These are phyloP conservation scores for Gymnopus androsaceus DNA, from an alignment of 1,284 basidiomycete species.

Conservation along the genomic window DNA sequence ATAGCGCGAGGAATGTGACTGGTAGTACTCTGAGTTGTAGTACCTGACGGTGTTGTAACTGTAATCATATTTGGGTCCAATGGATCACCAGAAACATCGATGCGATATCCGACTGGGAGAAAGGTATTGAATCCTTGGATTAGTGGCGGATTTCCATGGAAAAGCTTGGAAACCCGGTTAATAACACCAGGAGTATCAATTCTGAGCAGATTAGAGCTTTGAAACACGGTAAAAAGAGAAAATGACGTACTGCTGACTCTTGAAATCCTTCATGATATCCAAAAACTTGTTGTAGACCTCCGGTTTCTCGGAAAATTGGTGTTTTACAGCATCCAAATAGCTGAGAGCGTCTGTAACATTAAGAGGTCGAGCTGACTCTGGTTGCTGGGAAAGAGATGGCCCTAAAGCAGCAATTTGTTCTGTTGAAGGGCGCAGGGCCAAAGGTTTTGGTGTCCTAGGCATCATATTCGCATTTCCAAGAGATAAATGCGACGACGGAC, in stretches of 20 bases:
- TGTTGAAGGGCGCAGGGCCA: conserved; percentile 35
- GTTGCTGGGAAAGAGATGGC: conserved; percentile 22
- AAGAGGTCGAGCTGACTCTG: conserved; percentile 51
- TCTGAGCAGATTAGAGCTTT: conserved; percentile 42
- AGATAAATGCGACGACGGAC: conserved; percentile 12
- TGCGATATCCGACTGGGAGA: conserved; percentile 94
- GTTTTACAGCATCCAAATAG: conserved; percentile 96
- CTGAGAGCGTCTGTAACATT: conserved; percentile 93
- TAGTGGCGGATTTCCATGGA: conserved; percentile 90
- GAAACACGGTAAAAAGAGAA: conserved; percentile 6
- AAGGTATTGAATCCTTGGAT: conserved; percentile 99
- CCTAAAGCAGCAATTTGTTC: conserved; percentile 11
- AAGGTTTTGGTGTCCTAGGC: conserved; percentile 33
- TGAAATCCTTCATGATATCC: conserved; percentile 99
- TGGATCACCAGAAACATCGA: conserved; percentile 85
- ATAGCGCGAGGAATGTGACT: conserved; percentile 28
- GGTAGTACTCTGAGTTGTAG: conserved; percentile 49
- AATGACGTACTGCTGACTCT: conserved; percentile 86
- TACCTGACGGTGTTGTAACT: conserved; percentile 92
- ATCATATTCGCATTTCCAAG: conserved; percentile 23
- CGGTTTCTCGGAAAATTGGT: conserved; percentile 88
- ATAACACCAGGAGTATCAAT: conserved; percentile 99
- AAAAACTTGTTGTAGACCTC: conserved; percentile 97
- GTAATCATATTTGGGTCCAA: conserved; percentile 83
- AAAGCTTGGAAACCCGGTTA: conserved; percentile 92